These are phyloP conservation scores for Cercospora canescens DNA, from an alignment of 2,329 filamentous ascomycete species.

Conservation along the genomic window DNA sequence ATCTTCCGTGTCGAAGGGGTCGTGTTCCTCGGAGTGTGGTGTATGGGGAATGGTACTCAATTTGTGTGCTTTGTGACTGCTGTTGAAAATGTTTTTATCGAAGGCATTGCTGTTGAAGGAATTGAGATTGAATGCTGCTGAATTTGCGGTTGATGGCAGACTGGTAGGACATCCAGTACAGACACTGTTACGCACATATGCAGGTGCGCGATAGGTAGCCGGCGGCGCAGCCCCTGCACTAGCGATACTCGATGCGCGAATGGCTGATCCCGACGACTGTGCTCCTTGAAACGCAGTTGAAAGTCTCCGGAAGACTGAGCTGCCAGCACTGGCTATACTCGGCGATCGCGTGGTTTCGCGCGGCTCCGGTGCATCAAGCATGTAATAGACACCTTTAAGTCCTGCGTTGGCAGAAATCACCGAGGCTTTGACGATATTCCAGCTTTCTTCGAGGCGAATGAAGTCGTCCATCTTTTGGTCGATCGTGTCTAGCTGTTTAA, in stretches of 20 bases:
- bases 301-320: conserved; percentile 35
- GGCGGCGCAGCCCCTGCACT: conserved; percentile 22
- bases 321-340: conserved; percentile 31
- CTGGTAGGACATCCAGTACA: conserved; percentile 41
- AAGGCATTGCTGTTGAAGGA: conserved; percentile 15
- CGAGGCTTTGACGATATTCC: conserved; percentile 44
- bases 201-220: conserved; percentile 34
- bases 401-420: conserved; percentile 44
- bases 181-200: conserved; percentile 40
- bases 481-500: conserved; percentile 42
- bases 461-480: conserved; percentile 47
- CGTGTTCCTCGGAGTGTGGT: conserved; percentile 34
- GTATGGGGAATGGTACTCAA: conserved; percentile 45
- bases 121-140: conserved; percentile 23
- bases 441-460: conserved; percentile 48
- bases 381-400: conserved; percentile 47
- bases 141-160: conserved; percentile 35
- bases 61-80: conserved; percentile 33
- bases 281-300: conserved; percentile 34
- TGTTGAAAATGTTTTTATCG: conserved; percentile 26
- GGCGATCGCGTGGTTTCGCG: conserved; percentile 24
- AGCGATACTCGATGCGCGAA: conserved; percentile 27
- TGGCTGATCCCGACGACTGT: conserved; percentile 7
- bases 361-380: conserved; percentile 39
- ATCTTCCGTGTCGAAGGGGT: conserved; percentile 40